These are phyloP conservation scores for Lotmaria passim DNA, from an alignment of 208 protist species.

Conservation along the genomic window DNA sequence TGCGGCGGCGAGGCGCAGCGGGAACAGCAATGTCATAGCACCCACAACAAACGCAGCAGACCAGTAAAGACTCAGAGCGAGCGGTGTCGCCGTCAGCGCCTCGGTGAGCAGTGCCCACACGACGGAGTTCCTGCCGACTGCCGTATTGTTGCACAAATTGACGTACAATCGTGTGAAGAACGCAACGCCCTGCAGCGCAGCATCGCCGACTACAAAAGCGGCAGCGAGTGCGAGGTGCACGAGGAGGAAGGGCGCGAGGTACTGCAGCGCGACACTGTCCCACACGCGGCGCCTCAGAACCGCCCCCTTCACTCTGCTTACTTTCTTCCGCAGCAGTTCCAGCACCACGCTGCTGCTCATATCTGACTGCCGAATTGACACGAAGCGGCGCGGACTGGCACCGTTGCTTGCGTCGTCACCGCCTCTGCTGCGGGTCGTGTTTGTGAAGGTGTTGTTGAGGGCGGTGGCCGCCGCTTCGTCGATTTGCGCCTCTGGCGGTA, in stretches of 20 bases:
- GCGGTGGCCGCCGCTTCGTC: slow-evolving; percentile 8
- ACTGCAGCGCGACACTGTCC: slow-evolving; percentile 1
- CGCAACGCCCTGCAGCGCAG: slow-evolving; percentile 4
- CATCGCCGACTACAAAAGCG: slow-evolving; percentile 20
- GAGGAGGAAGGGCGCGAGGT: slow-evolving; percentile 5
- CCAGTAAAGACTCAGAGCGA: slow-evolving; percentile 8
- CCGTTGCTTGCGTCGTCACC: neutral
- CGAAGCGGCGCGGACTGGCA: slow-evolving; percentile 1
- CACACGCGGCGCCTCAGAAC: neutral
- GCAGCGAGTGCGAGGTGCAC: slow-evolving; percentile 4
- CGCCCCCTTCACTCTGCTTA: neutral
- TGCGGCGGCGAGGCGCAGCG: slow-evolving; percentile 4
- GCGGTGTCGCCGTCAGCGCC: neutral
- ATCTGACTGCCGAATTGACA: neutral
- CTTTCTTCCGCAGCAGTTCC: slow-evolving; percentile 22
- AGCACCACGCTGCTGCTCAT: slow-evolving; percentile 4
- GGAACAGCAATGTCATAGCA: neutral
- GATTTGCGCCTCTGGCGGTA: neutral
- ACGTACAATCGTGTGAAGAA: neutral
- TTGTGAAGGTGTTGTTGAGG: slow-evolving; percentile 23
- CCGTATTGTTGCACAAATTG: neutral
- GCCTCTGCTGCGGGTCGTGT: neutral
- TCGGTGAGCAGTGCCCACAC: neutral
- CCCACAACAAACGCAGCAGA: neutral
- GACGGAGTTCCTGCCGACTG: neutral